These are phyloP conservation scores for Dendrocalamus sinicus DNA, from an alignment of 176 grass and related monocot genomes.

Conservation along the genomic window DNA sequence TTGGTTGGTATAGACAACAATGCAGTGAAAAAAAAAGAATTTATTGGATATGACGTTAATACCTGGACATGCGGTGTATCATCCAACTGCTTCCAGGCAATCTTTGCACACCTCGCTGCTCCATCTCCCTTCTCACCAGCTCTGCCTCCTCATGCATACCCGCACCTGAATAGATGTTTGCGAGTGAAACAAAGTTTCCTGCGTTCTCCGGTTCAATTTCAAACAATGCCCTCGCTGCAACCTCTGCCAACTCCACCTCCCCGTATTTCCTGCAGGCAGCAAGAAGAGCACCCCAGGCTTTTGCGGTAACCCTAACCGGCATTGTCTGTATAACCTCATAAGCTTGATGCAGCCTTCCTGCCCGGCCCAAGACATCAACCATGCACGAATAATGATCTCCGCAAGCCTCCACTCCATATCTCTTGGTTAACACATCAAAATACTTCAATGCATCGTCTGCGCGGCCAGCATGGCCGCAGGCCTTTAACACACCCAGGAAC, in stretches of 20 bases:
- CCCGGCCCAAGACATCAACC: conserved; percentile 72
- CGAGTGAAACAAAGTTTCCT: conserved; percentile 67
- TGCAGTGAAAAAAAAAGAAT: background rate
- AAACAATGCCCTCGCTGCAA: conserved; percentile 62
- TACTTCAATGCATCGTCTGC: conserved; percentile 65
- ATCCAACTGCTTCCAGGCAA: conserved; percentile 65
- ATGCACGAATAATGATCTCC: conserved; percentile 75
- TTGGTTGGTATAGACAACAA: conserved; percentile 3
- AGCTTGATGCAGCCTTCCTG: conserved; percentile 63
- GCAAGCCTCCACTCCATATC: conserved; percentile 43
- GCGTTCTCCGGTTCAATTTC: conserved; percentile 75
- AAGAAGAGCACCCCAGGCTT: conserved; percentile 85
- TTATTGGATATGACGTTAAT: background rate
- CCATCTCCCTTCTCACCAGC: conserved; percentile 60
- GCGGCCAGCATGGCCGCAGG: conserved; percentile 62
- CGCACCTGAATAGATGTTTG: conserved; percentile 58
- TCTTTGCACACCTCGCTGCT: conserved; percentile 52
- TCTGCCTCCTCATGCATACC: conserved; percentile 68
- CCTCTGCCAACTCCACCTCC: conserved; percentile 60
- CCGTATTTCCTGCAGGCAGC: conserved; percentile 70
- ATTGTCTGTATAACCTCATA: conserved; percentile 62
- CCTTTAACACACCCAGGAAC: conserved; percentile 68
- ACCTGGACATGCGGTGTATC: conserved; percentile 53
- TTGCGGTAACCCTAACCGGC: conserved; percentile 58
- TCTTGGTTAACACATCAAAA: conserved; percentile 60